Evolutionary conservation across 768 basidiomycete species (phyloP), one percentile per base, ranked within the genome.

Genomic region (Chalciporus piperatus): DNA sequence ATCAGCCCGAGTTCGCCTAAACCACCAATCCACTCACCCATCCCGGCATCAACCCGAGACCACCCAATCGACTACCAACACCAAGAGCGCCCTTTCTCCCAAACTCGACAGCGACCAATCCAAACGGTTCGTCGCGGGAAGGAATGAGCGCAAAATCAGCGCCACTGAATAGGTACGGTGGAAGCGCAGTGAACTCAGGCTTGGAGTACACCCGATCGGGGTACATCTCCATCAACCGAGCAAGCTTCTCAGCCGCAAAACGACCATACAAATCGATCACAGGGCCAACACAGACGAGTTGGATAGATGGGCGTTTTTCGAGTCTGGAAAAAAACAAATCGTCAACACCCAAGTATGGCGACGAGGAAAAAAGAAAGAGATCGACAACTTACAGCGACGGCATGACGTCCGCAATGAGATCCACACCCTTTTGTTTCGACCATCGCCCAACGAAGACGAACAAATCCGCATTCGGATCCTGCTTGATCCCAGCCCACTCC

Each of bases 391-490:
- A 90, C 85, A 97, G 64, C 3, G 82, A 79, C 20, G 93, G 94
- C 89, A 97, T 90, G 56, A 97, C 85, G 70, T 97, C 94, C 9
- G 94, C 94, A 58, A 97, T 97, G 39, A 97, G 75, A 72, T 97
- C 94, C n/a, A 97, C 92, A 71, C 90, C 94, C 71, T 97, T 97
- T 70, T 97, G 94, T 70, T 96, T 97, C 6, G 94, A 97, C 94
- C 94, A 97, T 56, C 94, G 87, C 66, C 94, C 94, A 57, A 97
- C 94, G 70, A 97, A 96, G 56, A 97, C 94, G 65, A 97, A 96
- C 42, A 97, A 69, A 67, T 95, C 92, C 2, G 92, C 84, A 37
- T 89, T 74, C 1, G 94, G 87, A 62, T 96, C 92, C 62, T 96
- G 93, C 65, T 85, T 87, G 71, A 97, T 86, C 43, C 86, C 84